Percentiles rank a stretch among this genome's conserved stretches.
phyloP scores from a whole-genome alignment of 1,284 basidiomycete species.

The Melampsora larici-populina region DNA sequence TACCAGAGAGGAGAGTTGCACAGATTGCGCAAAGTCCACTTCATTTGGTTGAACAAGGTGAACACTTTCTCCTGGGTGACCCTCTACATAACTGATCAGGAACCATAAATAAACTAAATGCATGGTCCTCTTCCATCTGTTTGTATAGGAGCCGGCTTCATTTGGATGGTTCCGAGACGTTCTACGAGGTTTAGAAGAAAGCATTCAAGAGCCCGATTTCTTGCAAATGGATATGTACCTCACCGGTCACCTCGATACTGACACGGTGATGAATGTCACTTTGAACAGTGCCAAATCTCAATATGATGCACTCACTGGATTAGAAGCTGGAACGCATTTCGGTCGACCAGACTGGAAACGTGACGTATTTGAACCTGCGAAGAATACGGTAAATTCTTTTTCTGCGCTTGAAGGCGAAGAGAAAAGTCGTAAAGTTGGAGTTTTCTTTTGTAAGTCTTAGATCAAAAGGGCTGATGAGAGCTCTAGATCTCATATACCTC shows the following conservation, averaged over 20 bases:
- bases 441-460: conserved; percentile 52
- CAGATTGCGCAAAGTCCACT: conserved; percentile 75
- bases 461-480: background rate
- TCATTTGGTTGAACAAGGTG: conserved; percentile 79
- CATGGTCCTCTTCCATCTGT: background rate
- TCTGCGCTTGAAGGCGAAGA: conserved; percentile 73
- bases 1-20: conserved; percentile 72
- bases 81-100: background rate
- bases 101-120: background rate
- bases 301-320: conserved; percentile 77
- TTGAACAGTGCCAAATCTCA: conserved; percentile 62
- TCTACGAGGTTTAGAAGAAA: conserved; percentile 75
- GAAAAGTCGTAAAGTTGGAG: conserved; percentile 73
- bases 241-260: conserved; percentile 75
- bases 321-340: conserved; percentile 78
- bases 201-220: conserved; percentile 72
- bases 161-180: conserved; percentile 89
- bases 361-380: conserved; percentile 60
- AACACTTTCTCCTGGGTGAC: background rate
- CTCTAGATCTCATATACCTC: background rate
- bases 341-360: conserved; percentile 79
- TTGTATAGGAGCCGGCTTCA: conserved; percentile 58
- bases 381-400: conserved; percentile 58
- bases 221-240: conserved; percentile 83
- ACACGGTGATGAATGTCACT: conserved; percentile 84